Percentiles rank a stretch among this genome's conserved stretches.
phyloP scores from a whole-genome alignment of 106 monocot genomes.

The Vanilla planifolia region DNA sequence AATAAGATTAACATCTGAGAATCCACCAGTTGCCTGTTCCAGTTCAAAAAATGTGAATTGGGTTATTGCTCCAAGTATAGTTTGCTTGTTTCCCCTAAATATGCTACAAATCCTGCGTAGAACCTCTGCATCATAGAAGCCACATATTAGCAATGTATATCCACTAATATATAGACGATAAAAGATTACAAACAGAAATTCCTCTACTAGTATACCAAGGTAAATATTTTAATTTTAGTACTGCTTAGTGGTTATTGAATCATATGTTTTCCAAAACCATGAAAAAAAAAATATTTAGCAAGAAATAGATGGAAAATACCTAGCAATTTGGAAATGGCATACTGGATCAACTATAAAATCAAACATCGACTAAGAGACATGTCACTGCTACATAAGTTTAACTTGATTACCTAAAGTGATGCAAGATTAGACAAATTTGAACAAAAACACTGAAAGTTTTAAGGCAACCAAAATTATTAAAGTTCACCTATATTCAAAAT shows the following conservation, averaged over 20 bases:
- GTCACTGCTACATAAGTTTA: neutral
- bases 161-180: neutral
- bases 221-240: neutral
- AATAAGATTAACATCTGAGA: slow-evolving; percentile 67
- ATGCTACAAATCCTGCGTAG: slow-evolving; percentile 20
- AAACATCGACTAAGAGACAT: neutral
- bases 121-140: slow-evolving; percentile 29
- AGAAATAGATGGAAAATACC: neutral
- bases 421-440: neutral
- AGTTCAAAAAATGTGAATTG: slow-evolving; percentile 78
- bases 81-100: slow-evolving; percentile 27
- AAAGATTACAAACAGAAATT: neutral
- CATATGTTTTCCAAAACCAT: neutral
- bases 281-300: neutral
- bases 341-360: neutral
- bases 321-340: neutral
- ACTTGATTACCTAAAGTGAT: neutral
- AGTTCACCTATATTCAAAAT: neutral
- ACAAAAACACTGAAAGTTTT: neutral
- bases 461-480: neutral
- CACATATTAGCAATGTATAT: neutral
- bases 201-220: neutral
- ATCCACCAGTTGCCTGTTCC: slow-evolving; percentile 71
- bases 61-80: slow-evolving; percentile 34
- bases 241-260: neutral